Evolutionary conservation across 345 rosid genomes (phyloP), one percentile per base, ranked within the genome.

Genomic region (Carallia pectinifolia): DNA sequence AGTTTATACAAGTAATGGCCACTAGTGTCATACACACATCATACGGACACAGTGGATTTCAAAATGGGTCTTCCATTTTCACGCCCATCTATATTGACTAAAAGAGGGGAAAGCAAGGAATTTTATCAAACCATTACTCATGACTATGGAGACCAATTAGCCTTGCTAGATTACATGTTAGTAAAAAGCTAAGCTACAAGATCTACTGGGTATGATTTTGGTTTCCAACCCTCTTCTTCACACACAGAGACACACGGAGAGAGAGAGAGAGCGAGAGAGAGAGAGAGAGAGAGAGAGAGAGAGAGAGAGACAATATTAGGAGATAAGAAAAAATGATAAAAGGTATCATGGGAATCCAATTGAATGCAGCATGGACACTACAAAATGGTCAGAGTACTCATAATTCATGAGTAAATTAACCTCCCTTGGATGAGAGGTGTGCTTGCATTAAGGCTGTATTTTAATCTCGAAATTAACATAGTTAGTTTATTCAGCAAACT

Each of bases 31-130:
- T 65, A 66, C 1, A 60, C 2, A 52, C 68, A 55, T 58, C 33
- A 38, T 48, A 10, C 13, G 1, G 53, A 30, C 66, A 68, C 50
- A 68, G 38, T 74, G 73, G 66, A 61, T 66, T 73, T 71, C 50
- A 48, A 66, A 78, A 73, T 68, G 74, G 64, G 66, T 50, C 4
- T 63, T 67, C 74, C 77, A 81, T 74, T 74, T 79, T 73, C 62
- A 67, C 71, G 85, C 81, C 85, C 82, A 61, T 81, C 77, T 62
- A 79, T 53, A 71, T 82, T 82, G 88, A 84, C 88, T 74, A 2
- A 10, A 4, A 6, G 23, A 9, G 2, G 30, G 7, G 30, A 18
- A 63, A 31, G 23, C 23, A 61, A 36, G 17, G 38, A 36, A 30
- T 3, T 23, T 66, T 48, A 68, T 77, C 81, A 77, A 80, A 74